A percentile compares a stretch with the other conserved stretches of the same genome.
phyloP scores from a whole-genome alignment of 805 yeast species.

The Peterozyma xylosa region DNA sequence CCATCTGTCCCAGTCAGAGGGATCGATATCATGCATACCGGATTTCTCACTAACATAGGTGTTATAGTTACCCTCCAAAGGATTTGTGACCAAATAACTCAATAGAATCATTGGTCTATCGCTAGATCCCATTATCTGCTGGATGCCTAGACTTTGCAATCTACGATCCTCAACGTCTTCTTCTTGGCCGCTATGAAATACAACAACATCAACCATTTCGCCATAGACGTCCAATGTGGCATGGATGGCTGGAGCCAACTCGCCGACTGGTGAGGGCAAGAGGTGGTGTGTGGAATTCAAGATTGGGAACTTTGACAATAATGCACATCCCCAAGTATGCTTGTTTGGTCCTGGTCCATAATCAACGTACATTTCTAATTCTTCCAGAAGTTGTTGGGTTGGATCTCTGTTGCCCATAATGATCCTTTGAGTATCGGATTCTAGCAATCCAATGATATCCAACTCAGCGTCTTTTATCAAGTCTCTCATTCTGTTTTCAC shows the following conservation, averaged over 20 bases:
- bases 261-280: constrained; percentile 95
- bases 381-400: constrained; percentile 87
- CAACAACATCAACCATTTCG: constrained; percentile 81
- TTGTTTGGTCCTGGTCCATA: constrained; percentile 97
- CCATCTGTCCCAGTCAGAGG: constrained; percentile 95
- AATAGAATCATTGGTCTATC: constrained; percentile 77
- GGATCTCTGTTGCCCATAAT: constrained; percentile 94
- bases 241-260: constrained; percentile 95
- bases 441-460: constrained; percentile 86
- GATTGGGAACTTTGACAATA: constrained; percentile 91
- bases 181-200: constrained; percentile 97
- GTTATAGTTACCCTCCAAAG: constrained; percentile 84
- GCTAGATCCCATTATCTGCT: constrained; percentile 75
- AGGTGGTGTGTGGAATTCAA: constrained; percentile 84
- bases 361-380: constrained; percentile 89
- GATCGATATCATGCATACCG: constrained; percentile 91
- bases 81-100: constrained; percentile 86
- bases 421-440: constrained; percentile 88
- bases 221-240: constrained; percentile 94
- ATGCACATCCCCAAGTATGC: constrained; percentile 97
- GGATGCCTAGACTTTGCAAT: constrained; percentile 70
- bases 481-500: constrained; percentile 83
- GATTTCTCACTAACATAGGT: constrained; percentile 79
- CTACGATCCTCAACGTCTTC: constrained; percentile 94
- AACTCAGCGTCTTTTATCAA: constrained; percentile 79